Conservation (phyloP, 2,329 filamentous ascomycete genomes). For the Bretziella fagacearum region DNA sequence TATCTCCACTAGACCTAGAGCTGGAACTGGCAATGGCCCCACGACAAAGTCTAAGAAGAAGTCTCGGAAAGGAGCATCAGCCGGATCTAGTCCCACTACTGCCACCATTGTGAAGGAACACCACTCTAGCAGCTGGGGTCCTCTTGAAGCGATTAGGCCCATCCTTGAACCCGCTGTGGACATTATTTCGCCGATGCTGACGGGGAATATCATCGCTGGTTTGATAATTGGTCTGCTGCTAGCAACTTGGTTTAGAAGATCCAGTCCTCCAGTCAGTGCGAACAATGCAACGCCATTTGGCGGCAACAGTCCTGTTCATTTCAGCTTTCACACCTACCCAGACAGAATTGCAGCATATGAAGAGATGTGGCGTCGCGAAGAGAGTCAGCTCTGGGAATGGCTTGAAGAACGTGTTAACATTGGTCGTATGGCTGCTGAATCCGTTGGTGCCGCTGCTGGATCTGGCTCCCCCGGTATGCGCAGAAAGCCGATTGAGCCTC, state of each 20-base stretch:
- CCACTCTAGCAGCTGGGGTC: slow-evolving; percentile 47
- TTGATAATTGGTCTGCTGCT: slow-evolving; percentile 58
- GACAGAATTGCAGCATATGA: slow-evolving; percentile 73
- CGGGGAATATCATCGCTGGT: slow-evolving; percentile 59
- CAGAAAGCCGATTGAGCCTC: slow-evolving; percentile 36
- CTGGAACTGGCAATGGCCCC: slow-evolving; percentile 29
- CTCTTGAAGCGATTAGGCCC: slow-evolving; percentile 60
- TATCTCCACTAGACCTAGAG: slow-evolving; percentile 46
- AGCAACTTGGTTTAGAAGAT: slow-evolving; percentile 45
- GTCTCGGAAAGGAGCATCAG: slow-evolving; percentile 34
- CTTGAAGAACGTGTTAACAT: slow-evolving; percentile 71
- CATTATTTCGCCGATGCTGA: slow-evolving; percentile 53
- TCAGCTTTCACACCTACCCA: slow-evolving; percentile 30
- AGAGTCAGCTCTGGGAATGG: slow-evolving; percentile 86
- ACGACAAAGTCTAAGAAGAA: slow-evolving; percentile 45
- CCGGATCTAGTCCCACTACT: slow-evolving; percentile 25
- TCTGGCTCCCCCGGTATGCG: slow-evolving; percentile 4
- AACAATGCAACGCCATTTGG: slow-evolving; percentile 22
- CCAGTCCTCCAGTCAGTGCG: neutral
- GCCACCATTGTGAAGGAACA: slow-evolving; percentile 24
- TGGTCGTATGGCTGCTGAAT: slow-evolving; percentile 32
- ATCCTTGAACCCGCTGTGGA: slow-evolving; percentile 53
- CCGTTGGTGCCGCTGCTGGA: slow-evolving; percentile 13
- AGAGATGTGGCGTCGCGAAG: slow-evolving; percentile 78
- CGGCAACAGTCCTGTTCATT: slow-evolving; percentile 18